Evolutionary conservation across 768 basidiomycete genomes (phyloP).

Genomic region (Fibroporia radiculosa): DNA sequence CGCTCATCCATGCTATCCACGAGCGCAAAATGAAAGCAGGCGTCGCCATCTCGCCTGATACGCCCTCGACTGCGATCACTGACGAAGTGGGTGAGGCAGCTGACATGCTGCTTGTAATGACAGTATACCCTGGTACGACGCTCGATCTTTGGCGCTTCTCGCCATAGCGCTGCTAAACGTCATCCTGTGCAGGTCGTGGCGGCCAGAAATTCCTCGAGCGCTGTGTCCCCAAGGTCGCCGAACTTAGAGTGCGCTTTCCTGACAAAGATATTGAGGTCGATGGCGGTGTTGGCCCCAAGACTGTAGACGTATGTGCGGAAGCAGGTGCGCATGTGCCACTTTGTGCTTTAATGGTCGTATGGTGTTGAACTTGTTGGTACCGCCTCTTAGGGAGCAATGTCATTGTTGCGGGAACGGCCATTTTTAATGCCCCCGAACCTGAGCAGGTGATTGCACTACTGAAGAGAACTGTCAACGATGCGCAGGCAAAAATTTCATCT

Average conservation of each 20-base stretch:
- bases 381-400: slow-evolving; percentile 79
- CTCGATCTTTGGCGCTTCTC: too few relatives aligned
- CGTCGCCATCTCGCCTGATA: slow-evolving; percentile 94
- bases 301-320: slow-evolving; percentile 78
- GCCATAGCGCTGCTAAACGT: neutral
- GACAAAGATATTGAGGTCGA: slow-evolving; percentile 97
- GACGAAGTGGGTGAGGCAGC: slow-evolving; percentile 75
- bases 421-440: slow-evolving; percentile 79
- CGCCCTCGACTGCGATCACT: slow-evolving; percentile 81
- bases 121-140: slow-evolving; percentile 83
- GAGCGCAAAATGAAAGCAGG: slow-evolving; percentile 87
- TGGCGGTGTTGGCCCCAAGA: slow-evolving; percentile 92
- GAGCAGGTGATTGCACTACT: slow-evolving; percentile 67
- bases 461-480: slow-evolving; percentile 62
- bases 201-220: slow-evolving; percentile 95
- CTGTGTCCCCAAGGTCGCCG: slow-evolving; percentile 88
- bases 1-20: slow-evolving; percentile 77
- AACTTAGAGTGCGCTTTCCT: slow-evolving; percentile 86
- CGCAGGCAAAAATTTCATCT: slow-evolving; percentile 41
- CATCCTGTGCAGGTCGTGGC: slow-evolving; percentile 54
- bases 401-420: slow-evolving; percentile 94
- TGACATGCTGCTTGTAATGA: slow-evolving; percentile 98
- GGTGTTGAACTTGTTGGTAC: slow-evolving; percentile 2
- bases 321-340: slow-evolving; percentile 51
- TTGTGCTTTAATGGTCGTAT: neutral